Percentiles rank a stretch among this genome's conserved stretches.
phyloP scores from a whole-genome alignment of 2,329 filamentous ascomycete species.

The Pseudocercospora macadamiae region DNA sequence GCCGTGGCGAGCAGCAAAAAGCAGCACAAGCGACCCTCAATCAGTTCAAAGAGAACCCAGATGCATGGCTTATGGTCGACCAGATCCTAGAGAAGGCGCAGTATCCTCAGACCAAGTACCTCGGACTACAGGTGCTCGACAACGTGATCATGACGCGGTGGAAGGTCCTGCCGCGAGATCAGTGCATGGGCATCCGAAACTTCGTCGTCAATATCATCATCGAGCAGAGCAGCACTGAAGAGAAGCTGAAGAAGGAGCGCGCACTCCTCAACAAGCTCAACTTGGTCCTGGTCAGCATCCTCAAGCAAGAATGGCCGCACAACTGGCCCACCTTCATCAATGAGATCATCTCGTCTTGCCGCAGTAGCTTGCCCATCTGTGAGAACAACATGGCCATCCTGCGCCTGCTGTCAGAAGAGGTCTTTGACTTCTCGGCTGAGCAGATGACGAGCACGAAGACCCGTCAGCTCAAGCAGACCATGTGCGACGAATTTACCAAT shows the following conservation, averaged over 20 bases:
- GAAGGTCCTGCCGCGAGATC: constrained; percentile 95
- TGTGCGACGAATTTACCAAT: constrained; percentile 97
- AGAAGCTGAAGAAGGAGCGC: constrained; percentile 79
- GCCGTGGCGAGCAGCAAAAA: constrained; percentile 95
- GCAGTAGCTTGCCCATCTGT: constrained; percentile 93
- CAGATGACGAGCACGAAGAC: constrained; percentile 99
- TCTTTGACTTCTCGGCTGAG: constrained; percentile 98
- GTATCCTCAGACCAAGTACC: constrained; percentile 95
- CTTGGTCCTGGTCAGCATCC: constrained; percentile 90
- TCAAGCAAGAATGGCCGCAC: constrained; percentile 99
- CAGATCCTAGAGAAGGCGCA: constrained; percentile 92
- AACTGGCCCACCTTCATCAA: constrained; percentile 99
- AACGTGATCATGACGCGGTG: constrained; percentile 98
- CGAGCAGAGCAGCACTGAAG: constrained; percentile 86
- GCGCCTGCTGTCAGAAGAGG: constrained; percentile 91
- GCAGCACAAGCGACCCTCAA: constrained; percentile 90
- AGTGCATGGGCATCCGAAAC: constrained; percentile 97
- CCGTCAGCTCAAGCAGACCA: constrained; percentile 93
- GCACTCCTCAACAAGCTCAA: constrained; percentile 98
- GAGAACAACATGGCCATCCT: constrained; percentile 99
- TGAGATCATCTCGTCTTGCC: constrained; percentile 96
- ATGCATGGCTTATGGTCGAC: constrained; percentile 96
- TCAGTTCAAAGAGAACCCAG: constrained; percentile 98
- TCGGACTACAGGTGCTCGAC: constrained; percentile 94
- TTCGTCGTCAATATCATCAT: constrained; percentile 99